Percentiles rank a stretch among this genome's conserved stretches.
These are phyloP conservation scores for Aspergillus awamori DNA, from an alignment of 2,329 filamentous ascomycete genomes.

Conservation along the genomic window DNA sequence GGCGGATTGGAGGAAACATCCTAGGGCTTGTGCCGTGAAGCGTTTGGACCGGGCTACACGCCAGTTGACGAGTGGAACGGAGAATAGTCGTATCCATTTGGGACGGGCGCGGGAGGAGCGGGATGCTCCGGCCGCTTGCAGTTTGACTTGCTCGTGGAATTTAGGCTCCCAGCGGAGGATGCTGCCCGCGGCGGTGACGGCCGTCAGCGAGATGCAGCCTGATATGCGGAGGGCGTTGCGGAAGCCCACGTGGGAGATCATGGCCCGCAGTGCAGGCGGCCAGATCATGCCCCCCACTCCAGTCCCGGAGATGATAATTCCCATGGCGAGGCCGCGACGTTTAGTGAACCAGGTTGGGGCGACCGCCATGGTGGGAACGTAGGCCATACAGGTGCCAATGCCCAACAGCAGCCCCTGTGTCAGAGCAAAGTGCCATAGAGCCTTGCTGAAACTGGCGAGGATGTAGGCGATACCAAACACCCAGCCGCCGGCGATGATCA, in stretches of 20 bases:
- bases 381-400: conserved; percentile 43
- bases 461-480: conserved; percentile 40
- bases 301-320: conserved; percentile 43
- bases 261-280: conserved; percentile 37
- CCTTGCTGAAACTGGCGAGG: conserved; percentile 38
- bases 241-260: conserved; percentile 40
- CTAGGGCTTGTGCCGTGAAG: conserved; percentile 43
- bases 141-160: conserved; percentile 26
- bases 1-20: conserved; percentile 43
- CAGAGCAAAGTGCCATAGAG: conserved; percentile 38
- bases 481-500: conserved; percentile 38
- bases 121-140: conserved; percentile 15
- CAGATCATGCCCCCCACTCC: conserved; percentile 46
- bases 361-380: conserved; percentile 44
- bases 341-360: conserved; percentile 44
- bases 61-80: conserved; percentile 36
- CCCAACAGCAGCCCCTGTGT: conserved; percentile 45
- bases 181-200: conserved; percentile 32
- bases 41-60: conserved; percentile 29
- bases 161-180: conserved; percentile 36
- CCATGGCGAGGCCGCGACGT: conserved; percentile 44
- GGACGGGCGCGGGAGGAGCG: background rate
- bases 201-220: conserved; percentile 31
- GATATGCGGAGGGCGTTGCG: conserved; percentile 43
- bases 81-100: background rate